phyloP scores from a whole-genome alignment of 768 basidiomycete genomes.

The Tylopilus vinaceipallidus region DNA sequence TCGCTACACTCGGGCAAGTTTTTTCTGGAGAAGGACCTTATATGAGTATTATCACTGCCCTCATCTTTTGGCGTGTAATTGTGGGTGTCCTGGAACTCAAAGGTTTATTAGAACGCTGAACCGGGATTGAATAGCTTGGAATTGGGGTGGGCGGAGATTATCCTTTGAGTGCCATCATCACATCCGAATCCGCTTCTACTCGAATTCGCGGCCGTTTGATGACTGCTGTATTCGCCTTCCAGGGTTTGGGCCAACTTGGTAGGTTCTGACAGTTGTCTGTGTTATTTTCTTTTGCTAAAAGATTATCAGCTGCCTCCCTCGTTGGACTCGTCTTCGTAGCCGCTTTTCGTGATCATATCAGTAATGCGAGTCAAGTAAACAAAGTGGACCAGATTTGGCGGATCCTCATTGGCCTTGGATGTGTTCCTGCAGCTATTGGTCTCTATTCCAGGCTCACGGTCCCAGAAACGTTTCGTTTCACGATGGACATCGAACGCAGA shows the following conservation, averaged over 20 bases:
- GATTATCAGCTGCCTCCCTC: slow-evolving; percentile 52
- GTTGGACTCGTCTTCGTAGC: slow-evolving; percentile 58
- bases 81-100: slow-evolving; percentile 26
- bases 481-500: slow-evolving; percentile 84
- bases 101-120: neutral
- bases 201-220: slow-evolving; percentile 77
- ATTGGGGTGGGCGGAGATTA: slow-evolving; percentile 86
- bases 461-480: slow-evolving; percentile 83
- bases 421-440: slow-evolving; percentile 70
- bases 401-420: slow-evolving; percentile 80
- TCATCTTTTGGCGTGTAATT: slow-evolving; percentile 79
- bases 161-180: slow-evolving; percentile 76
- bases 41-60: slow-evolving; percentile 62
- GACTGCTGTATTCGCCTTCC: slow-evolving; percentile 77
- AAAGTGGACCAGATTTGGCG: slow-evolving; percentile 79
- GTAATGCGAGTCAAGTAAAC: slow-evolving; percentile 37
- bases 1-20: too few species aligned
- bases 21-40: slow-evolving; percentile 49
- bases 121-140: slow-evolving; percentile 56
- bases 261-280: slow-evolving; percentile 21
- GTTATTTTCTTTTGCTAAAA: neutral
- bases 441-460: slow-evolving; percentile 89
- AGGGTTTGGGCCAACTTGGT: slow-evolving; percentile 87
- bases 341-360: slow-evolving; percentile 68
- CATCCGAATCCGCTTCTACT: slow-evolving; percentile 82